Evolutionary conservation across 805 yeast species (phyloP).

Genomic region (Wickerhamiella spandovensis): DNA sequence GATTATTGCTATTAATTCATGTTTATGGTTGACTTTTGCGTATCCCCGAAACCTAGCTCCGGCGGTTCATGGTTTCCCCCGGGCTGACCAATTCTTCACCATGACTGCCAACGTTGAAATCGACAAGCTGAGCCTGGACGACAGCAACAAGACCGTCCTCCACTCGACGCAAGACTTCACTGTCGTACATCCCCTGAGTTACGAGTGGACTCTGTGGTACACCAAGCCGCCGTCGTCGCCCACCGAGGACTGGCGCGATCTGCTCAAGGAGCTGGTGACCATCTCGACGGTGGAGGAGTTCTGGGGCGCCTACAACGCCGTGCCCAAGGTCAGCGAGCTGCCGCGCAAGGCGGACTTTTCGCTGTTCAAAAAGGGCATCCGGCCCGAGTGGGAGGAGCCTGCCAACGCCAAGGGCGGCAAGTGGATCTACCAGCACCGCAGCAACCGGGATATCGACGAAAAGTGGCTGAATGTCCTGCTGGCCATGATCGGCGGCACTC

Average conservation of each 20-base stretch:
- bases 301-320: constrained; percentile 94
- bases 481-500: constrained; percentile 89
- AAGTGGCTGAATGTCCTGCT: constrained; percentile 65
- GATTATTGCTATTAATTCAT: too few species aligned
- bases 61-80: too few species aligned
- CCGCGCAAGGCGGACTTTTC: constrained; percentile 91
- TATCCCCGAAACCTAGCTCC: too few species aligned
- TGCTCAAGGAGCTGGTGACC: constrained; percentile 82
- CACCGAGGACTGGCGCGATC: constrained; percentile 80
- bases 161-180: constrained; percentile 40
- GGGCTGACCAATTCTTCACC: neutral
- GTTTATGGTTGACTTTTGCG: too few species aligned
- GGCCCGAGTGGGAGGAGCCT: constrained; percentile 97
- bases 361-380: constrained; percentile 81
- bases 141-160: constrained; percentile 35
- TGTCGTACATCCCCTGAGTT: constrained; percentile 78
- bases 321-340: constrained; percentile 82
- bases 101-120: constrained; percentile 4
- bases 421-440: constrained; percentile 69
- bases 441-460: constrained; percentile 52
- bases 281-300: constrained; percentile 94
- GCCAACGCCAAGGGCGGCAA: constrained; percentile 85
- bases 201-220: constrained; percentile 95
- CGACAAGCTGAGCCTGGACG: constrained; percentile 21
- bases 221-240: constrained; percentile 70